A percentile compares a stretch with the other conserved stretches of the same genome.
phyloP scores from a whole-genome alignment of 768 basidiomycete species.

The Phanerodontia chrysosporium region DNA sequence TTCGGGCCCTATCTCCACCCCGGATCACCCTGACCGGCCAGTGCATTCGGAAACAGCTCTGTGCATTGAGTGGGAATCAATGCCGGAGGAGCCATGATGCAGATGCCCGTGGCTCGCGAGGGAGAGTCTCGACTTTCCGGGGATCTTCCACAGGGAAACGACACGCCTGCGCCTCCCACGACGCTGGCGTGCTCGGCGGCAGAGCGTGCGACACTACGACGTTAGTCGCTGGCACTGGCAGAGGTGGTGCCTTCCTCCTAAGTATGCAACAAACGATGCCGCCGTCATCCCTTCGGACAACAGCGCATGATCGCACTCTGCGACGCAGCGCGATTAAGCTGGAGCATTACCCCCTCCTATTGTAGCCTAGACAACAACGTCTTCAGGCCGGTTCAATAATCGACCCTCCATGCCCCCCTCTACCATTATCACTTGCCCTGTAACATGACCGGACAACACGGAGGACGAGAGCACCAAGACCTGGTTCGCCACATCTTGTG shows the following conservation, averaged over 20 bases:
- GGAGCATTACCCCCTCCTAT: not conserved
- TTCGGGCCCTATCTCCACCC: not conserved
- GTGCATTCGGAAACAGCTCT: slow-evolving; percentile 1
- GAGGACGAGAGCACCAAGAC: slow-evolving; percentile 62
- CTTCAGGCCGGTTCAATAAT: slow-evolving; percentile 39
- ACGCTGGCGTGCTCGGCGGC: not conserved
- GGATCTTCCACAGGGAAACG: not conserved
- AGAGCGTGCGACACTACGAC: not conserved
- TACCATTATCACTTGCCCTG: slow-evolving; percentile 67
- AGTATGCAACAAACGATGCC: too few relatives aligned
- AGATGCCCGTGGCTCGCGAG: not conserved
- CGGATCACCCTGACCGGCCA: slow-evolving; percentile 11
- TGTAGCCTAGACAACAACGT: slow-evolving; percentile 20
- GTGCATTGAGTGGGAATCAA: not conserved
- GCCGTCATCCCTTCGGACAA: too few relatives aligned
- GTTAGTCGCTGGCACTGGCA: not conserved
- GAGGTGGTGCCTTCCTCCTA: too few relatives aligned
- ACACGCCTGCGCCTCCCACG: not conserved
- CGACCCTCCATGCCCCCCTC: slow-evolving; percentile 81
- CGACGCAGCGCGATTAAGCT: not conserved
- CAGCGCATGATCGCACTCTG: not conserved
- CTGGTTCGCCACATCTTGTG: slow-evolving; percentile 63
- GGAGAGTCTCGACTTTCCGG: not conserved
- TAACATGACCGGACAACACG: slow-evolving; percentile 62
- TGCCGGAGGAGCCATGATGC: not conserved